Base-by-base conservation (phyloP, 306 rosid species). In the Hippophae gyantsensis region DNA sequence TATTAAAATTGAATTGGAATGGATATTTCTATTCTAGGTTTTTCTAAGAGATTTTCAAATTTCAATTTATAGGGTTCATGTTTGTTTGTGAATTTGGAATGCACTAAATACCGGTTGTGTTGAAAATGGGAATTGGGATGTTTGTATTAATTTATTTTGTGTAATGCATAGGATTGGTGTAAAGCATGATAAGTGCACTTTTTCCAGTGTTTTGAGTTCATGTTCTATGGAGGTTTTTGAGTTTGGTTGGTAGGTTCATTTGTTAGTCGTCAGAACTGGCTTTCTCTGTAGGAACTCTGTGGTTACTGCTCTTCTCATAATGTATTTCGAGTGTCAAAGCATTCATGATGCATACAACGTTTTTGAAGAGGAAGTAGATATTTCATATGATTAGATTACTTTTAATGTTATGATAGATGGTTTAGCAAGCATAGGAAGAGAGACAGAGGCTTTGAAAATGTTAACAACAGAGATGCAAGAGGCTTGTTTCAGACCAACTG, bases 321-420 rank as follows among this genome's bases (percentile, higher is more conserved):
- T 83, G 97, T 89, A 79, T 65, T 89, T 81, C 55, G 79, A 71
- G 9, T 74, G 81, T 61, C 58, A 72, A 5, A 32, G 76, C 52
- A 73, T 70, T 38, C 48, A 6, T 38, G 77, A 83, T 65, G 95
- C 95, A 9, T 79, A 43, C 66, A 64, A 61, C 63, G 79, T 79
- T 56, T 89, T 83, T 76, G 77, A 70, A 69, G 95, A 80, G 43
- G 72, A 63, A 25, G 84, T 70, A 52, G 52, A 50, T 47, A 56
- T 6, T 7, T 8, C 64, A 9, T 64, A 47, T 51, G 92, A 89
- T 81, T 74, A 69, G 67, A 79, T 89, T 61, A 79, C 92, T 0
- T 85, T 71, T 72, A 85, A 85, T 72, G 90, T 83, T 10, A 81
- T 83, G 89, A 81, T 83, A 14, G 84, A 83, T 65, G 94, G 97